phyloP scores from a whole-genome alignment of 2,329 filamentous ascomycete species.

The Colletotrichum shisoi region DNA sequence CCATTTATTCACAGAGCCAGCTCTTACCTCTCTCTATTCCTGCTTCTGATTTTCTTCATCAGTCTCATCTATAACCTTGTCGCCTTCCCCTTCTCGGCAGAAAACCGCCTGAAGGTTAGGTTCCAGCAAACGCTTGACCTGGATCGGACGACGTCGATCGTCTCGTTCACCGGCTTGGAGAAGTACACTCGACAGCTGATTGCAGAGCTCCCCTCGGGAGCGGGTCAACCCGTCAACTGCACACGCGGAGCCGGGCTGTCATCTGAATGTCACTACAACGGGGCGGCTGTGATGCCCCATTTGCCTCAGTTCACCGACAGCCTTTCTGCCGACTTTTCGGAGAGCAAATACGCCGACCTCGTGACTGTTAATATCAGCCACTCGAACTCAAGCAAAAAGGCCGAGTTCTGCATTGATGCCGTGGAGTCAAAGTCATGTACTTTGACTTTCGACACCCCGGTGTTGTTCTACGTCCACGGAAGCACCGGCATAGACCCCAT shows the following conservation, averaged over 20 bases:
- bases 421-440: slow-evolving; percentile 81
- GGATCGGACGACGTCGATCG: slow-evolving; percentile 70
- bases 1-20: slow-evolving; percentile 89
- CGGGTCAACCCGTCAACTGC: slow-evolving; percentile 68
- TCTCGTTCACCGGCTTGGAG: slow-evolving; percentile 73
- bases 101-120: slow-evolving; percentile 83
- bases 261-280: slow-evolving; percentile 74
- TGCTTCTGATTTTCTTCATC: slow-evolving; percentile 72
- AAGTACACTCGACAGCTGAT: slow-evolving; percentile 74
- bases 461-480: slow-evolving; percentile 68
- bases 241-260: slow-evolving; percentile 56
- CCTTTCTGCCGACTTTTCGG: slow-evolving; percentile 51
- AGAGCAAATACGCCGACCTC: slow-evolving; percentile 62
- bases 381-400: slow-evolving; percentile 52
- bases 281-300: slow-evolving; percentile 65
- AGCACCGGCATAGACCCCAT: slow-evolving; percentile 67
- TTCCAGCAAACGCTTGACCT: slow-evolving; percentile 85
- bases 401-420: slow-evolving; percentile 72
- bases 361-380: slow-evolving; percentile 69
- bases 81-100: slow-evolving; percentile 85
- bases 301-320: slow-evolving; percentile 50
- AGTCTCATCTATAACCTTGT: slow-evolving; percentile 83
- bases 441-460: slow-evolving; percentile 68
- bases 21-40: slow-evolving; percentile 79
- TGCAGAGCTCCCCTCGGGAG: slow-evolving; percentile 72